Base-by-base conservation (phyloP, 129 eudicot species). In the Lactuca saligna region DNA sequence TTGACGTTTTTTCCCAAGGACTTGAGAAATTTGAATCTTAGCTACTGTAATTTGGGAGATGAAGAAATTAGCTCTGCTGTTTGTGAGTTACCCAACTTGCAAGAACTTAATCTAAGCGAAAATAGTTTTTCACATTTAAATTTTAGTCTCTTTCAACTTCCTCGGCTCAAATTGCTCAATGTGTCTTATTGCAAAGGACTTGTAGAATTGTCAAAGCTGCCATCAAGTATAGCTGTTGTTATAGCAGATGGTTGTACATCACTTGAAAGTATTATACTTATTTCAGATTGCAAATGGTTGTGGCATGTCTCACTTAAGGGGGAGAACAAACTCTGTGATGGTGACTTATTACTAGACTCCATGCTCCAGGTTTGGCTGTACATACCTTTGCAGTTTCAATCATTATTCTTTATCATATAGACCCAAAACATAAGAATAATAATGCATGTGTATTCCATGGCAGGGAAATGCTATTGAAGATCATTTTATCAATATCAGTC, bases 231-330 rank as follows among this genome's bases (percentile, higher is more conserved):
- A 25, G 29, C 29, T 25, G 29, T 25, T 25, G 15, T 63, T 63
- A 63, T 29, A 38, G 68, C 54, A 2, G 53, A 38, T 38, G 17
- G 15, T 39, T 63, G 68, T 38, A 6, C 38, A 32, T 20, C 53
- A 5, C 68, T 63, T 63, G 53, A 39, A 63, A 63, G 33, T 17
- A 8, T 63, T 39, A 53, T 33, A 63, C 51, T 37, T 39, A 17
- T 63, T 50, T 39, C 68, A 63, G 17, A 63, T 35, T 63, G 68
- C 20, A 63, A 63, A 63, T 63, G 68, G 68, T 38, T 63, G n/a
- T 63, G 68, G 68, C 38, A 38, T 15, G 68, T 63, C 9, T 39
- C 68, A 17, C 2, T 63, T 63, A 37, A 17, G 68, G 53, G 51
- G 41, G 9, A 1, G 15, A 38, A 17, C 41, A 37, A 16, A 25